Evolutionary conservation across 2,329 filamentous ascomycete species (phyloP).

Genomic region (Phialemonium atrogriseum): DNA sequence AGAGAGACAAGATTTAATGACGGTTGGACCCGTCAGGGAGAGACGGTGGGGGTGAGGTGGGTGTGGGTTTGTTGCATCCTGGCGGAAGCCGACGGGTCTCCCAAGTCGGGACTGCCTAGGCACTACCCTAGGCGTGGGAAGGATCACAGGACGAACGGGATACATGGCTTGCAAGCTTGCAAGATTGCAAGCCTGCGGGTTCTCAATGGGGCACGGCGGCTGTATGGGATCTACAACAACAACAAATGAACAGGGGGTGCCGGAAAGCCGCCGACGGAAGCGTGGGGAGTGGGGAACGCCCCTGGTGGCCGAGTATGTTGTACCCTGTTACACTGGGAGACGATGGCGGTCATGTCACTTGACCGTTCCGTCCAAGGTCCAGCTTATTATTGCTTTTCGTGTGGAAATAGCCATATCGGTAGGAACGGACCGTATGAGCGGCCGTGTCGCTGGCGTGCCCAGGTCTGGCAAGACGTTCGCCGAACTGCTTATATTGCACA

Average conservation of each 20-base stretch:
- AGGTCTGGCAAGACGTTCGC: constrained; percentile 7
- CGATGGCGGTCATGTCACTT: constrained; percentile 16
- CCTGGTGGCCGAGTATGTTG: too few relatives aligned
- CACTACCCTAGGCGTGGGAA: constrained; percentile 6
- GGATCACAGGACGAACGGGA: too few relatives aligned
- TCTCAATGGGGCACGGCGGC: constrained; percentile 7
- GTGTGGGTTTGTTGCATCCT: not conserved
- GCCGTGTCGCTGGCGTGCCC: constrained; percentile 10
- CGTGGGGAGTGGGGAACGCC: constrained; percentile 17
- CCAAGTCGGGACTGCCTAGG: not conserved
- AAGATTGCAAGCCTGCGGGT: too few relatives aligned
- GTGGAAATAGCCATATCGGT: constrained; percentile 29
- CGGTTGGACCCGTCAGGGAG: not conserved
- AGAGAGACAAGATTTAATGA: not conserved
- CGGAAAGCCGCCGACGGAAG: constrained; percentile 13
- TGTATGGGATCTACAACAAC: not conserved
- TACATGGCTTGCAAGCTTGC: too few relatives aligned
- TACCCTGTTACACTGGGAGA: too few relatives aligned
- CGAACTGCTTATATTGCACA: constrained; percentile 10
- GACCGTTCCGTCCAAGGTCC: constrained; percentile 9
- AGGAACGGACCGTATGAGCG: constrained; percentile 32
- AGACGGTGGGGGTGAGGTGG: not conserved
- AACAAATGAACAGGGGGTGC: constrained; percentile 14
- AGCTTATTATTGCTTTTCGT: constrained; percentile 19
- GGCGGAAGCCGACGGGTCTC: constrained; percentile 3